These are phyloP conservation scores for Globisporangium irregulare DNA, from an alignment of 352 stramenopile species.

Conservation along the genomic window DNA sequence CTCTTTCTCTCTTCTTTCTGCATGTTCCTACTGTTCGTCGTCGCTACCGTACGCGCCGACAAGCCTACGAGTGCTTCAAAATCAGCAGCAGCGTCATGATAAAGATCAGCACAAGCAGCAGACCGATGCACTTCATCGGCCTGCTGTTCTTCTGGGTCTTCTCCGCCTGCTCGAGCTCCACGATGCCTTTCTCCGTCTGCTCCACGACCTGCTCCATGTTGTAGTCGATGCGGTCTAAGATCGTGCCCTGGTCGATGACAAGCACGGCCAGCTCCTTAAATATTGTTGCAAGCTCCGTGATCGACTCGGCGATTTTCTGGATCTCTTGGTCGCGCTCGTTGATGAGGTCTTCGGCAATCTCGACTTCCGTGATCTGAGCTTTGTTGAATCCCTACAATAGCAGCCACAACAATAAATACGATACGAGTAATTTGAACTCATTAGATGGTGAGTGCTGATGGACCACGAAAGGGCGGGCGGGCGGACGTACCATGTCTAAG, in stretches of 20 bases:
- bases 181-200: constrained; percentile 97
- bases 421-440: constrained; percentile 13
- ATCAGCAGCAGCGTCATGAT: constrained; percentile 92
- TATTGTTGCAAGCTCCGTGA: constrained; percentile 98
- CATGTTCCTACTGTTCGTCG: constrained; percentile 1
- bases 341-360: constrained; percentile 95
- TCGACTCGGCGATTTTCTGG: constrained; percentile 97
- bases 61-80: constrained; percentile 83
- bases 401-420: constrained; percentile 9
- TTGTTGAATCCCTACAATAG: constrained; percentile 88
- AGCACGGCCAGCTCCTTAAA: constrained; percentile 99
- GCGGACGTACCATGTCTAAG: constrained; percentile 42
- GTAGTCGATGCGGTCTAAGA: constrained; percentile 99
- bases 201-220: constrained; percentile 99
- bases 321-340: constrained; percentile 96
- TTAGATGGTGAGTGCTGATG: neutral
- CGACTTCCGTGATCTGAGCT: constrained; percentile 94
- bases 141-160: constrained; percentile 97
- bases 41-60: no score
- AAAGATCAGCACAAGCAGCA: constrained; percentile 92
- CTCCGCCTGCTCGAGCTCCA: constrained; percentile 99
- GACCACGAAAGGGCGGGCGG: neutral
- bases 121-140: constrained; percentile 93
- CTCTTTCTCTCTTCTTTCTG: constrained; percentile 7
- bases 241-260: constrained; percentile 99